Base-by-base conservation (phyloP, 257 asterid species). In the Solanum sejunctum region DNA sequence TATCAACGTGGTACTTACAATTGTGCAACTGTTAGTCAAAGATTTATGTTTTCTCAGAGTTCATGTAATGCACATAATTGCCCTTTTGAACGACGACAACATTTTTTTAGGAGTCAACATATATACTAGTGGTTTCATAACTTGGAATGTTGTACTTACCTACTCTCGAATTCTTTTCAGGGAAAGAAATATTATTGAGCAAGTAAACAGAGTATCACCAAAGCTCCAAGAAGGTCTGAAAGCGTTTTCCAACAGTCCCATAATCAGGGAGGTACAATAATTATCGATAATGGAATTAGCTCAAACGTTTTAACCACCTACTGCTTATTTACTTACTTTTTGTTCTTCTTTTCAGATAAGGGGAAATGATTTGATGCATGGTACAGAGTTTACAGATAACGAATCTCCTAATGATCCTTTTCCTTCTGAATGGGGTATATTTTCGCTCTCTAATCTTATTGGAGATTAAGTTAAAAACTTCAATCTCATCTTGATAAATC, bases 371-470 rank as follows among this genome's bases (percentile, higher is more conserved):
- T 90, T 96, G 91, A 91, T 96, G 85, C 93, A 91, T 55, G 99
- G 97, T 67, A 95, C 97, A 45, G 99, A 96, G 85, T 96, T 95
- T 78, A 63, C 96, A 0, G 93, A 96, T 80, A 96, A 96, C 92
- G 95, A 96, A 89, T 96, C 98, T 20, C 99, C 98, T 0, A 92
- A 89, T 36, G 98, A 96, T 84, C 89, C 89, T 1, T 96, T 93
- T 85, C 99, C 99, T 88, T 85, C 98, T 60, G 97, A 94, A 87
- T 96, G 99, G 99, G 99, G 98, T 95, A 52, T 52, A 17, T 10
- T 16, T 78, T 77, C 3, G 26, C 6, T 23, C 15, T 26, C 51
- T 75, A 10, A 3, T 49, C 63, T 9, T 9, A 23, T 78, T 23
- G 4, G 3, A 23, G 64, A 26, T 52, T 36, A 77, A 15, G 61